Base-by-base conservation (phyloP, 805 yeast species). In the Lipomyces mesembrius region DNA sequence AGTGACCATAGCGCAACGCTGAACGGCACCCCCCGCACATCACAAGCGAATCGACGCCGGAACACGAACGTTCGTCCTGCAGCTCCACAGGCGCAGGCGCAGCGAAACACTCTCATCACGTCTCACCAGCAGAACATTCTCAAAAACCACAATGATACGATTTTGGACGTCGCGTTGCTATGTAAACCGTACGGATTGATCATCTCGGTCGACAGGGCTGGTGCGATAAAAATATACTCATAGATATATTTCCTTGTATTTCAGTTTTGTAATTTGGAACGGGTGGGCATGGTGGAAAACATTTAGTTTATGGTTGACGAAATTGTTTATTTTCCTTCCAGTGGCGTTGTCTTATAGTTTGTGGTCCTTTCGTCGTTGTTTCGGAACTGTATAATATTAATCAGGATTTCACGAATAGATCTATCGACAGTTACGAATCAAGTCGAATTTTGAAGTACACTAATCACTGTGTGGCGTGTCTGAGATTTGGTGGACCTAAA, bases 181-280 rank as follows among this genome's bases (percentile, higher is more conserved):
- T 69, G 78, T 17, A 74, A 76, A 9, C 91, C 91, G 0, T 83
- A 82, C 65, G 85, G 84, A 53, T 83, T 90, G 86, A 75, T 90
- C 1, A 78, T 90, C 2, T 81, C 89, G 2, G 91, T 80, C 2
- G 96, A 90, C 71, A 78, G 91, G 64, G 82, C 85, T 54, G 96
- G 96, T 0, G 80, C 79, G 1, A 79, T 91, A 39, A 86, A 86
- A 74, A 83, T 90, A 2, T 89, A 85, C 57, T 43, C 65, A 12
- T 67, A 55, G 54, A 61, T 32, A n/a, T 56, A 17, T 43, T 43
- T 17, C 14, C 39, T 35, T 43, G 20, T 43, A 43, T 39, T 39
- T 17, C 46, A 39, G n/a, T 8, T 43, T 43, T 43, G 20, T 43
- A 8, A 11, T 37, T 37, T 43, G 49, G 20, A n/a, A 43, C 49